A percentile compares a stretch with the other conserved stretches of the same genome.
Evolutionary conservation across 768 basidiomycete species (phyloP).

Genomic region (Mycena vulgaris): DNA sequence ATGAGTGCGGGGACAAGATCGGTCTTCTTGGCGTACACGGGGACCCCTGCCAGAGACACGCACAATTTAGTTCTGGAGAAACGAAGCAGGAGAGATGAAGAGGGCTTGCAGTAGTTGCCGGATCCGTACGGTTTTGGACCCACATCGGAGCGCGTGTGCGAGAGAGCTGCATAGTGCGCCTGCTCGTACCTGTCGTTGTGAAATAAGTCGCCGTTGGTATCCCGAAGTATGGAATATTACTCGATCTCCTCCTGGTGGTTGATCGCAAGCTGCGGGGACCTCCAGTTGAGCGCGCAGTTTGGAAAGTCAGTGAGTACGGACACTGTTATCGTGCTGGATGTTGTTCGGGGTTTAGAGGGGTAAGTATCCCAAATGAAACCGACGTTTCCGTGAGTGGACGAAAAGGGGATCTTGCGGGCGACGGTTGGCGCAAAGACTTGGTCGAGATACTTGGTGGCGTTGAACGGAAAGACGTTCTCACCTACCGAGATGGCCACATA

Average conservation of each 20-base stretch:
- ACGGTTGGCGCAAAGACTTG: constrained; percentile 34
- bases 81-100: background rate
- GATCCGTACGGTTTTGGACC: constrained; percentile 37
- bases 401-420: constrained; percentile 33
- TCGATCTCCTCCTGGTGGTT: constrained; percentile 38
- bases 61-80: background rate
- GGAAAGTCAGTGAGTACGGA: constrained; percentile 14
- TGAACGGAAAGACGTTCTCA: constrained; percentile 35
- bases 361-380: background rate
- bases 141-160: constrained; percentile 38
- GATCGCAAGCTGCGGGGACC: constrained; percentile 26
- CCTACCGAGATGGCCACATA: constrained; percentile 13
- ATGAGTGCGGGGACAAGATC: constrained; percentile 31
- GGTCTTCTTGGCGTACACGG: constrained; percentile 29
- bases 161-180: constrained; percentile 34
- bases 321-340: constrained; percentile 37
- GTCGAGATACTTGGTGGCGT: constrained; percentile 39
- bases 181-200: constrained; percentile 36
- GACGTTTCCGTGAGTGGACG: constrained; percentile 38
- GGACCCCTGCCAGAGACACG: constrained; percentile 33
- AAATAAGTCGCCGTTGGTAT: background rate
- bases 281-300: background rate
- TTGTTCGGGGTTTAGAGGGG: background rate
- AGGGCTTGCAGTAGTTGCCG: constrained; percentile 35
- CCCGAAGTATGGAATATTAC: background rate